Evolutionary conservation across 140 eudicot genomes (phyloP), one percentile per base, ranked within the genome.

Genomic region (Cichorium intybus): DNA sequence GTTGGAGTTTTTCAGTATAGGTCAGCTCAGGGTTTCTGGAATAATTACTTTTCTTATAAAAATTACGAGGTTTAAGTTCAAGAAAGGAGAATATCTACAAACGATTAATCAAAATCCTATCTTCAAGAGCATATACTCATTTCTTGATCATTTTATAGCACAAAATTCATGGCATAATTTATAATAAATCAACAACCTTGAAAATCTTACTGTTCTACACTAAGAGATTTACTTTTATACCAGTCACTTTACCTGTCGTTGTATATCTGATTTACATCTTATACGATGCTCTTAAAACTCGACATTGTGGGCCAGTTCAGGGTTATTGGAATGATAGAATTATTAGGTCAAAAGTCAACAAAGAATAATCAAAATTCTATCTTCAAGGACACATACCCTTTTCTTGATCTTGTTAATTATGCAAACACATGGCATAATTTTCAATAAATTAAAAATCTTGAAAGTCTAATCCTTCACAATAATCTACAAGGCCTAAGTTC

Each of bases 21-120:
- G 8, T 6, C 5, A 31, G 8, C 35, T 31, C 35, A 31, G 6
- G 8, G 35, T 3, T 31, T 14, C 15, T 35, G 2, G 43, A 35
- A 8, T 35, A 10, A 1, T 10, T 1, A 1, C 10, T 1, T 4
- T 43, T 14, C 15, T 15, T 43, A 14, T 0, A 39, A 0, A 39
- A 39, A 37, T 3, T 11, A 37, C 10, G 46, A 37, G 0, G 4
- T 12, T 43, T 43, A 43, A 2, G 16, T 39, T 39, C 46, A 47
- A 62, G 58, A 72, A 72, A 41, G 43, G 16, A 28, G 15, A 26
- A 57, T 57, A 74, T 67, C 51, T 50, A 58, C 31, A 66, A 66
- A 48, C 51, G 65, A 62, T 60, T 60, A 64, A 62, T 29, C 57
- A 46, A 66, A 76, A 56, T 60, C 24, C 49, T 50, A 8, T 14